Conservation (phyloP, 305 asterid genomes). For the Withania somnifera region DNA sequence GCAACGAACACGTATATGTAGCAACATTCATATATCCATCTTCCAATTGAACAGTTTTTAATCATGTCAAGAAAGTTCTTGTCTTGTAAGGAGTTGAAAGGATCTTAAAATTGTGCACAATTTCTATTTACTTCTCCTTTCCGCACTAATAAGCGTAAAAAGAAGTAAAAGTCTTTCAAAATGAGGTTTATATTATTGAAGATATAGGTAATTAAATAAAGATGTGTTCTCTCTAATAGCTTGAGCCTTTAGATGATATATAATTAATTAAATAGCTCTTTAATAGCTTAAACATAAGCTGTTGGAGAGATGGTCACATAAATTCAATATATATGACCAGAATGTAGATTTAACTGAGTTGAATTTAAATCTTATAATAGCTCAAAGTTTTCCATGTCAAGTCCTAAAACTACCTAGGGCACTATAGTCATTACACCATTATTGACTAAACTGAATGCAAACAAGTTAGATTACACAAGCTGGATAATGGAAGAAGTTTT, state of each 20-base stretch:
- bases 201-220: not conserved
- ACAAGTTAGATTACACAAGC: constrained; percentile 17
- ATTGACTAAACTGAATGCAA: constrained; percentile 9
- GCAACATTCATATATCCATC: not conserved
- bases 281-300: not conserved
- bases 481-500: constrained; percentile 15
- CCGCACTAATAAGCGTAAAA: not conserved
- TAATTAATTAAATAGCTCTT: not conserved
- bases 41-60: not conserved
- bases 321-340: not conserved
- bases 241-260: not conserved
- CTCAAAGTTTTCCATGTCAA: constrained; percentile 31
- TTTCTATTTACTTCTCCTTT: not conserved
- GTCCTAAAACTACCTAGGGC: constrained; percentile 19
- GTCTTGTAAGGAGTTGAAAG: not conserved
- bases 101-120: not conserved
- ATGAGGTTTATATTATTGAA: not conserved
- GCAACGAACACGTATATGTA: not conserved
- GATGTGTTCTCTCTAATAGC: not conserved
- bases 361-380: constrained; percentile 23
- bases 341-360: constrained; percentile 20
- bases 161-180: not conserved
- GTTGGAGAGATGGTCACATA: not conserved
- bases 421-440: constrained; percentile 19
- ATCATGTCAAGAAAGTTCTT: not conserved